Percentiles rank a stretch among this genome's conserved stretches.
Evolutionary conservation across 345 rosid genomes (phyloP).

Genomic region (Aegle marmelos): DNA sequence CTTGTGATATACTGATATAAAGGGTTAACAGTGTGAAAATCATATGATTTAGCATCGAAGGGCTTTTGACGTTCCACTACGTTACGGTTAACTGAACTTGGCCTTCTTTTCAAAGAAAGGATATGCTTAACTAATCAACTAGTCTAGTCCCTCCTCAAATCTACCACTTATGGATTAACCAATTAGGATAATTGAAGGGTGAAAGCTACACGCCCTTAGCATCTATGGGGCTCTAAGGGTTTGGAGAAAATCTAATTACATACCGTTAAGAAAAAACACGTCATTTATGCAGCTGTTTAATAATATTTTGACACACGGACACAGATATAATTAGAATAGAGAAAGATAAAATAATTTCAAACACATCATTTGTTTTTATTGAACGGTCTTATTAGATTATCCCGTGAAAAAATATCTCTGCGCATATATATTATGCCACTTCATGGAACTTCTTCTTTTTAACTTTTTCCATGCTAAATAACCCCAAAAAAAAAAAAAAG

Average conservation of each 20-base stretch:
- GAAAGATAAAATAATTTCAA: too few species aligned
- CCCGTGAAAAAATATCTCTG: neutral
- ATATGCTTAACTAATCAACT: neutral
- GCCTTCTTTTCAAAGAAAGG: neutral
- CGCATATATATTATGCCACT: neutral
- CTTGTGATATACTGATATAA: neutral
- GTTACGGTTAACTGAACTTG: slow-evolving; percentile 16
- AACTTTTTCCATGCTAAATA: neutral
- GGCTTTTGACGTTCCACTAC: neutral
- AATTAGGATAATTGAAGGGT: too few species aligned
- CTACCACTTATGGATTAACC: too few species aligned
- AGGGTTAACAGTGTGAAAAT: neutral
- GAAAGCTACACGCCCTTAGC: too few species aligned
- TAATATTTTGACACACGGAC: too few species aligned
- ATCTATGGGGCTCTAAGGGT: too few species aligned
- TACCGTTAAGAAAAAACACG: too few species aligned
- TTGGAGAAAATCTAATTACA: too few species aligned
- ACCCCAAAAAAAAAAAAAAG: too few species aligned
- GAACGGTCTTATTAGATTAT: too few species aligned
- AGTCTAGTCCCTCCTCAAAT: neutral
- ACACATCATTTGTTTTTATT: too few species aligned
- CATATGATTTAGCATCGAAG: neutral
- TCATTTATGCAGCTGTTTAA: too few species aligned
- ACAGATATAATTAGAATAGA: rapidly evolving
- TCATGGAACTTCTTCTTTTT: neutral